A percentile compares a stretch with the other conserved stretches of the same genome.
These are phyloP conservation scores for Phyllosticta paracitricarpa DNA, from an alignment of 2,329 filamentous ascomycete species.

Conservation along the genomic window DNA sequence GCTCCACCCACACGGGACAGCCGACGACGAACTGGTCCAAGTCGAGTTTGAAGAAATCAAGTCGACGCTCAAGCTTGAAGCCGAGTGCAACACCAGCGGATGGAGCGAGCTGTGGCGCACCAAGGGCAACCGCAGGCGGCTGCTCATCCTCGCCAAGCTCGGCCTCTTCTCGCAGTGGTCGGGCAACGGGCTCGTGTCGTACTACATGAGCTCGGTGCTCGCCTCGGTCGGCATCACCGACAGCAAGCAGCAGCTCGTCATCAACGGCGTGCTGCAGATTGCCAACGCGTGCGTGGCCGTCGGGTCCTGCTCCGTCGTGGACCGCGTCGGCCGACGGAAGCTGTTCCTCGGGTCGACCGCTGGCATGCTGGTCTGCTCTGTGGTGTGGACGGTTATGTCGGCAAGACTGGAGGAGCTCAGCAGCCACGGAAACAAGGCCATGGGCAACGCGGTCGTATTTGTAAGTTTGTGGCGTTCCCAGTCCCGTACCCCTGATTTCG, in stretches of 20 bases:
- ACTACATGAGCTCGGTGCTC: conserved; percentile 57
- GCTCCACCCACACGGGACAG: neutral
- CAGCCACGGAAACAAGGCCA: conserved; percentile 1
- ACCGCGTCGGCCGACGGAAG: conserved; percentile 46
- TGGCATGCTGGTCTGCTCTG: conserved; percentile 26
- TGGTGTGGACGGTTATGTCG: conserved; percentile 29
- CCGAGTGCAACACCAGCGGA: conserved; percentile 23
- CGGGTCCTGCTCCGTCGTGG: conserved; percentile 44
- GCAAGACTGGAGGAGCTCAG: conserved; percentile 29
- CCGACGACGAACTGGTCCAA: conserved; percentile 44
- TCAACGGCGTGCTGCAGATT: conserved; percentile 49
- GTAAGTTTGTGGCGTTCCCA: neutral
- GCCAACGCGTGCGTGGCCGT: conserved; percentile 51
- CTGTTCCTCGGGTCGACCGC: conserved; percentile 40
- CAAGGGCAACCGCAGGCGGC: conserved; percentile 53
- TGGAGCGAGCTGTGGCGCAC: conserved; percentile 55
- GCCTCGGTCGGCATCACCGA: conserved; percentile 49
- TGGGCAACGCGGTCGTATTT: conserved; percentile 35
- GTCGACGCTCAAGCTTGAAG: conserved; percentile 51
- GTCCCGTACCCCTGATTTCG: neutral
- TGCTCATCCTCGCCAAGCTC: conserved; percentile 48
- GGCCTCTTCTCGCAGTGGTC: conserved; percentile 60
- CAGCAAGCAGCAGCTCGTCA: conserved; percentile 24
- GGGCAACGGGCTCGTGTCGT: conserved; percentile 57
- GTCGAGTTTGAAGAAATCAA: conserved; percentile 59